Percentiles rank a stretch among this genome's conserved stretches.
Evolutionary conservation across 2,329 filamentous ascomycete species (phyloP).

Genomic region (Rhexocercosporidium sp.): DNA sequence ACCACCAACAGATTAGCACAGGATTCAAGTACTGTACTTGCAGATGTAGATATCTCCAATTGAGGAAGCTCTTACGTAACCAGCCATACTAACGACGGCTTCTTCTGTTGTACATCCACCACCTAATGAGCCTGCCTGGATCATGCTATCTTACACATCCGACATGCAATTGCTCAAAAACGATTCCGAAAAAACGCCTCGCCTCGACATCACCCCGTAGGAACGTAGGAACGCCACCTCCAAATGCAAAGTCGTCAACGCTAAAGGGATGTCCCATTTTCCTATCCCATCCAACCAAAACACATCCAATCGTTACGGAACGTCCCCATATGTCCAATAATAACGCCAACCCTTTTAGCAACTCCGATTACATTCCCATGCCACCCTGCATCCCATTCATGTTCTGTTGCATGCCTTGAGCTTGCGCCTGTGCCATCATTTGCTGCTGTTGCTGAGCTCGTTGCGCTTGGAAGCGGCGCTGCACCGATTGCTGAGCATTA

Average conservation of each 20-base stretch:
- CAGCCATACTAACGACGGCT: background rate
- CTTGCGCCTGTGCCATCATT: conserved; percentile 28
- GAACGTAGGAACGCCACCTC: conserved; percentile 6
- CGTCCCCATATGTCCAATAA: conserved; percentile 1
- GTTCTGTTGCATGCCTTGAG: conserved; percentile 31
- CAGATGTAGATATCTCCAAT: background rate
- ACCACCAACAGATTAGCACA: background rate
- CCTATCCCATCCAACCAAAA: background rate
- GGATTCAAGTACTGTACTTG: background rate
- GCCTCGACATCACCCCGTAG: background rate
- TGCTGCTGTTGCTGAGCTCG: conserved; percentile 27
- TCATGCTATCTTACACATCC: conserved; percentile 8
- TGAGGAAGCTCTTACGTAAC: background rate
- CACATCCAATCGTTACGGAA: background rate
- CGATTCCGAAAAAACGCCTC: background rate
- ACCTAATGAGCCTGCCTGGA: background rate
- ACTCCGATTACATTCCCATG: conserved; percentile 35
- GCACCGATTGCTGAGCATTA: conserved; percentile 19
- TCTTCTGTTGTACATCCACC: background rate
- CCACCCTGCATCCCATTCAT: conserved; percentile 40
- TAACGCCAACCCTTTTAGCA: conserved; percentile 11
- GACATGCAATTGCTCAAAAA: background rate
- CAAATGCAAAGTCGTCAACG: conserved; percentile 6
- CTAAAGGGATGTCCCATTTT: background rate
- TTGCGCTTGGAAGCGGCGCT: background rate